Conservation (phyloP, 2,329 filamentous ascomycete genomes). For the Fusarium continuum region DNA sequence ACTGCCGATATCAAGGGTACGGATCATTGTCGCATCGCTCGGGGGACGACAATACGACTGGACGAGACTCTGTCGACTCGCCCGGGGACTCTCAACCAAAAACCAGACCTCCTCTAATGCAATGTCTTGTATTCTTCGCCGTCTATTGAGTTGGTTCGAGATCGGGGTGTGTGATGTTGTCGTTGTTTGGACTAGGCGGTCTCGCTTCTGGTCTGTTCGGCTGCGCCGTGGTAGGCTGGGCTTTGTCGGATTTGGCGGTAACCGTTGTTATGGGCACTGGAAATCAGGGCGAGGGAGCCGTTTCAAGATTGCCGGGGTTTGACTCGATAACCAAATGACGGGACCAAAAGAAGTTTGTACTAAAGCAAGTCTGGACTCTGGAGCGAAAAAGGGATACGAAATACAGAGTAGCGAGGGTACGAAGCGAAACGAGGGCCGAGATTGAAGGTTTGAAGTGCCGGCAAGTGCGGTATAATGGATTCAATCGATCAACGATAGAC, state of each 20-base stretch:
- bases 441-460: slow-evolving; percentile 11
- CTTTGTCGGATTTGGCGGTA: slow-evolving; percentile 24
- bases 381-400: slow-evolving; percentile 35
- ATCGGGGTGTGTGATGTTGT: slow-evolving; percentile 20
- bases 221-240: slow-evolving; percentile 18
- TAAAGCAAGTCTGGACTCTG: slow-evolving; percentile 35
- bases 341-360: slow-evolving; percentile 31
- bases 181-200: slow-evolving; percentile 15
- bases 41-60: slow-evolving; percentile 10
- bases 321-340: slow-evolving; percentile 33
- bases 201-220: slow-evolving; percentile 36
- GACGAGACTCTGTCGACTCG: slow-evolving; percentile 27
- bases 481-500: slow-evolving; percentile 43
- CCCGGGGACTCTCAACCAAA: slow-evolving; percentile 7
- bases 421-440: slow-evolving; percentile 25
- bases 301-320: slow-evolving; percentile 43
- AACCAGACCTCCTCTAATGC: neutral
- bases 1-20: slow-evolving; percentile 45
- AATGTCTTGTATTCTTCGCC: neutral
- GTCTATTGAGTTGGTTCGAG: slow-evolving; percentile 2
- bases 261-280: slow-evolving; percentile 38
- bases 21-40: slow-evolving; percentile 50
- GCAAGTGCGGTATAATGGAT: slow-evolving; percentile 13
- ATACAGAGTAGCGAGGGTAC: slow-evolving; percentile 36
- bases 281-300: slow-evolving; percentile 38